Percentiles rank a stretch among this genome's conserved stretches.
These are phyloP conservation scores for Primulina tabacum DNA, from an alignment of 257 asterid species.

Conservation along the genomic window DNA sequence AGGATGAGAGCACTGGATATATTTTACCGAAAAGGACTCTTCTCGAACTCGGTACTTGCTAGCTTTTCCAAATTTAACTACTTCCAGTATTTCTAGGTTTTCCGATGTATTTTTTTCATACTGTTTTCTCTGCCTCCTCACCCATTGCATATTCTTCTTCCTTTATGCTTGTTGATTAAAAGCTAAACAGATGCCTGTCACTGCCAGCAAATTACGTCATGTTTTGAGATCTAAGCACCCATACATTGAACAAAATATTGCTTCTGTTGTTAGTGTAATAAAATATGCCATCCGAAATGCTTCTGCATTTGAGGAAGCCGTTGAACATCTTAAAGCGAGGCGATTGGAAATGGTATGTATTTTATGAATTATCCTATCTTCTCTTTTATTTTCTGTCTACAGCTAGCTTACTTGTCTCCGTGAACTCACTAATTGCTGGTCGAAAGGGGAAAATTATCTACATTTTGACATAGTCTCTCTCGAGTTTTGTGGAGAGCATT, in stretches of 20 bases:
- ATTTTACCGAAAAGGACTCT: constrained; percentile 85
- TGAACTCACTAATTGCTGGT: constrained; percentile 17
- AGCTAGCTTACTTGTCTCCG: background rate
- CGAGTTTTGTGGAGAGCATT: background rate
- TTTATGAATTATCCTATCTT: constrained; percentile 5
- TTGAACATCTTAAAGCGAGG: constrained; percentile 52
- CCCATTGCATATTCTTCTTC: constrained; percentile 2
- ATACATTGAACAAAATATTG: constrained; percentile 73
- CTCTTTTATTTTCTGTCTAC: constrained; percentile 13
- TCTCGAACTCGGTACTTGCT: constrained; percentile 69
- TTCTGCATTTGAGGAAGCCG: constrained; percentile 69
- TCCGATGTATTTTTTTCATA: constrained; percentile 9
- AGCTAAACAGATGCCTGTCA: constrained; percentile 95
- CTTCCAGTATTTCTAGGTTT: constrained; percentile 20
- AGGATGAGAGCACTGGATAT: constrained; percentile 99
- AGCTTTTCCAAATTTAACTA: constrained; percentile 15
- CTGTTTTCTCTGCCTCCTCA: constrained; percentile 19
- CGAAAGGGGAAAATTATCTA: background rate
- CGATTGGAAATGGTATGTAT: constrained; percentile 57
- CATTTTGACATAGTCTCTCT: background rate
- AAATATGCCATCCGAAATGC: constrained; percentile 77
- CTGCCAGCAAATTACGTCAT: constrained; percentile 54
- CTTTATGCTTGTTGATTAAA: constrained; percentile 30
- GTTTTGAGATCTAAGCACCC: constrained; percentile 71
- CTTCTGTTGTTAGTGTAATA: constrained; percentile 69